phyloP scores from a whole-genome alignment of 2,329 filamentous ascomycete species.

The Colletotrichum caudatum region DNA sequence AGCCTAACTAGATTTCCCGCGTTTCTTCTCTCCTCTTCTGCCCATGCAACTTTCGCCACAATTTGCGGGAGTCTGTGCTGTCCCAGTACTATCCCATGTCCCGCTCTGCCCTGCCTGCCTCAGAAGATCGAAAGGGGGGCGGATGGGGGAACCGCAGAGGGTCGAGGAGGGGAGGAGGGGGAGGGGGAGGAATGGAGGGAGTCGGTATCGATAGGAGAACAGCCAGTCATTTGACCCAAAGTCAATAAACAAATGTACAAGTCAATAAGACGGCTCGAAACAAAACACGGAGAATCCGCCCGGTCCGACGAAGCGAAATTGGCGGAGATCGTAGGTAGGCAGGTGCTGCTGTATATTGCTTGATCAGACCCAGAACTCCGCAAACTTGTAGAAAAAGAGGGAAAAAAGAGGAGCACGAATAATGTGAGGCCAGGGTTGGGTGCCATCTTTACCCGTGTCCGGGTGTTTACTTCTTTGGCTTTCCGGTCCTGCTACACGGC shows the following conservation, averaged over 20 bases:
- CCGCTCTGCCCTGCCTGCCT: conserved; percentile 1
- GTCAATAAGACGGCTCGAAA: conserved; percentile 21
- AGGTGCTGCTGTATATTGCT: background rate
- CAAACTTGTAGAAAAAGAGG: conserved; percentile 3
- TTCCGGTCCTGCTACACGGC: background rate
- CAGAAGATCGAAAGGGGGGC: background rate
- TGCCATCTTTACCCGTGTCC: conserved; percentile 12
- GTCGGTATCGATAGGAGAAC: conserved; percentile 32
- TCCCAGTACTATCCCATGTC: conserved; percentile 11
- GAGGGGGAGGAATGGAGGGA: conserved; percentile 1
- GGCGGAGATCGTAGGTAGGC: background rate
- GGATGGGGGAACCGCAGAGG: background rate
- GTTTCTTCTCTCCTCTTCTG: background rate
- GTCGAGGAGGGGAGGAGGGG: conserved; percentile 15
- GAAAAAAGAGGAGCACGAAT: conserved; percentile 4
- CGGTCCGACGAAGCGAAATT: conserved; percentile 13
- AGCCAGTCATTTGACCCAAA: conserved; percentile 17
- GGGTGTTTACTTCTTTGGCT: background rate
- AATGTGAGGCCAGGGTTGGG: background rate
- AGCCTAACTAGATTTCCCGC: background rate
- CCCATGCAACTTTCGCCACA: background rate
- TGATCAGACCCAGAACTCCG: conserved; percentile 2
- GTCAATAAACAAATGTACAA: conserved; percentile 19
- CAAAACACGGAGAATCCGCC: conserved; percentile 5
- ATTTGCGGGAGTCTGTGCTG: conserved; percentile 36